A percentile compares a stretch with the other conserved stretches of the same genome.
Conservation (phyloP, 164 flowering plant genomes). For the Stephania japonica region DNA sequence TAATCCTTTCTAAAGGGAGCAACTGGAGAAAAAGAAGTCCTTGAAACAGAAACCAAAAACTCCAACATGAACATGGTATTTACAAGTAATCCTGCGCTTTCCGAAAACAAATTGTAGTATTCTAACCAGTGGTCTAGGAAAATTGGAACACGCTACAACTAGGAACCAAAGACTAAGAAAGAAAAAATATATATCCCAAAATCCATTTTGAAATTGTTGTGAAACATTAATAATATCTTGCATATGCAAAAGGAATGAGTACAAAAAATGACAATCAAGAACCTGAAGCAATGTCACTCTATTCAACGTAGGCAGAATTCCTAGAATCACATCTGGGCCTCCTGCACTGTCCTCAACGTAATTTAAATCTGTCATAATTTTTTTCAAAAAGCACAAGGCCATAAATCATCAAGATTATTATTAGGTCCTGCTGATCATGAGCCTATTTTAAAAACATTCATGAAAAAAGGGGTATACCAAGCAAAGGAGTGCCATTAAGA, state of each 20-base stretch:
- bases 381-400: neutral
- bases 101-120: neutral
- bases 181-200: neutral
- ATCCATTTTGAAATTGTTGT: neutral
- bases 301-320: slow-evolving; percentile 70
- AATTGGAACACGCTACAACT: neutral
- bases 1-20: neutral
- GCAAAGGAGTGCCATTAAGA: slow-evolving; percentile 82
- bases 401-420: too few species aligned
- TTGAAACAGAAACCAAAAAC: too few species aligned
- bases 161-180: neutral
- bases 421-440: neutral
- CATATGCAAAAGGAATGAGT: neutral
- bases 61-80: too few species aligned
- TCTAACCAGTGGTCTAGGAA: neutral
- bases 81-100: too few species aligned
- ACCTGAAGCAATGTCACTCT: slow-evolving; percentile 98
- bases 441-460: neutral
- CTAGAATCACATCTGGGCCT: slow-evolving; percentile 93
- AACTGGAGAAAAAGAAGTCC: too few species aligned
- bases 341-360: slow-evolving; percentile 97
- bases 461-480: slow-evolving; percentile 43
- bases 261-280: neutral
- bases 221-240: neutral
- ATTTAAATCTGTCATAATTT: slow-evolving; percentile 53